Conservation (phyloP, 345 rosid genomes). For the Eucalyptus coolabah region DNA sequence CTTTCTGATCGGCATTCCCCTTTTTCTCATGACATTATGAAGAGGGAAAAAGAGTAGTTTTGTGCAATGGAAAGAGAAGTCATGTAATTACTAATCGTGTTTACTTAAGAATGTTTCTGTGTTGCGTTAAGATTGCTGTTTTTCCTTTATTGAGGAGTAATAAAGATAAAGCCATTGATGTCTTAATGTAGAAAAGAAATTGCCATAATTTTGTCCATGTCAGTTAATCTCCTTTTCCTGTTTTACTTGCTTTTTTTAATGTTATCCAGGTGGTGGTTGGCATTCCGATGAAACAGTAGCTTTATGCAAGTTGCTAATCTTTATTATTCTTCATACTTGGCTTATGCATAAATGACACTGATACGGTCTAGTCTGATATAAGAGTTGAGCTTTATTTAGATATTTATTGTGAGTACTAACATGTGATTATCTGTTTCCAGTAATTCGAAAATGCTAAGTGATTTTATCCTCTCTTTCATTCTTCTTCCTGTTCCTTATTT, state of each 20-base stretch:
- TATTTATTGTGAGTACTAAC: neutral
- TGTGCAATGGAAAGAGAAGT: neutral
- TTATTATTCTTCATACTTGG: neutral
- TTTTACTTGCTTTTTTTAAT: neutral
- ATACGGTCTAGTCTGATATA: neutral
- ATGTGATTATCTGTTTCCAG: neutral
- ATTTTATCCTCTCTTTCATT: neutral
- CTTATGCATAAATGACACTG: neutral
- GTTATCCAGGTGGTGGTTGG: neutral
- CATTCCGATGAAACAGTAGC: neutral
- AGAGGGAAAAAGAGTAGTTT: neutral
- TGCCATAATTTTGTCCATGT: neutral
- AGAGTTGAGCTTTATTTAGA: neutral
- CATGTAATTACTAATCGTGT: neutral
- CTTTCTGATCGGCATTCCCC: neutral
- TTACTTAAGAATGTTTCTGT: neutral
- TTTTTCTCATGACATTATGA: neutral
- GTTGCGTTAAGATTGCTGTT: neutral
- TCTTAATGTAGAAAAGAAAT: neutral
- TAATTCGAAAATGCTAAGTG: neutral
- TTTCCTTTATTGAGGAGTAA: neutral
- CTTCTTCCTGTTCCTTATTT: neutral
- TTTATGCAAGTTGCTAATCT: neutral
- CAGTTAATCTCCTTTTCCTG: neutral
- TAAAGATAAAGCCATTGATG: neutral